phyloP scores from a whole-genome alignment of 768 basidiomycete species.

The Cubamyces sp. region DNA sequence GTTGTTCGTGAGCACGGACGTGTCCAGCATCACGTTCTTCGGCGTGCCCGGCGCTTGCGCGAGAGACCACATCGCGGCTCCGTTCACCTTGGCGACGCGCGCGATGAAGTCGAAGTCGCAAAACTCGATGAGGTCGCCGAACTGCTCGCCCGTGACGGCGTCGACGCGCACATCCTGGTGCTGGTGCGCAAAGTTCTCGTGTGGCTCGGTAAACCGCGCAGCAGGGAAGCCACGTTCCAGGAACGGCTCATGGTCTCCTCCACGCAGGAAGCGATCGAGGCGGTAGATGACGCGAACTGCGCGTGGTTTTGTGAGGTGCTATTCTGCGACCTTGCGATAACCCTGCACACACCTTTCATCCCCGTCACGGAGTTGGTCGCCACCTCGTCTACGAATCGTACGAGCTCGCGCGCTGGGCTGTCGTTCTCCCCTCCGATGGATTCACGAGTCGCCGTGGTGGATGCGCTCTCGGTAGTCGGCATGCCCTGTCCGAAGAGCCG shows the following conservation, averaged over 20 bases:
- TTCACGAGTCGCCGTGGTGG: constrained; percentile 40
- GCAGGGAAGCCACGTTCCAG: constrained; percentile 53
- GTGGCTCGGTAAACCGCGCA: constrained; percentile 58
- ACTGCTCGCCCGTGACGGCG: constrained; percentile 49
- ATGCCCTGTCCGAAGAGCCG: constrained; percentile 57
- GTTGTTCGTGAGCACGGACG: constrained; percentile 55
- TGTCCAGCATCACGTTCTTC: constrained; percentile 50
- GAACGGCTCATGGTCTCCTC: constrained; percentile 60
- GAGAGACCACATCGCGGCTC: constrained; percentile 56
- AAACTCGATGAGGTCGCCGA: constrained; percentile 58
- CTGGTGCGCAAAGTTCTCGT: constrained; percentile 61
- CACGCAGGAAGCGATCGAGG: constrained; percentile 56
- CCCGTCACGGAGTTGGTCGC: constrained; percentile 50
- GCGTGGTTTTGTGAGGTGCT: not conserved
- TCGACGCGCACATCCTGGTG: constrained; percentile 57
- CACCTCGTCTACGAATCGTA: constrained; percentile 56
- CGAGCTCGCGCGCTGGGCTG: constrained; percentile 53
- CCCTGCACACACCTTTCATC: constrained; percentile 48
- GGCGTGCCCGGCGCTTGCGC: constrained; percentile 60
- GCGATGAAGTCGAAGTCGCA: constrained; percentile 56
- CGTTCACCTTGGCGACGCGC: constrained; percentile 56
- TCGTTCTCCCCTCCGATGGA: constrained; percentile 59
- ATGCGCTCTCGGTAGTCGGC: constrained; percentile 46
- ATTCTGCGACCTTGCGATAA: too few species aligned
- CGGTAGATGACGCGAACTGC: constrained; percentile 55